Evolutionary conservation across 495 filamentous ascomycete species (phyloP).

Genomic region (Neurospora terricola): DNA sequence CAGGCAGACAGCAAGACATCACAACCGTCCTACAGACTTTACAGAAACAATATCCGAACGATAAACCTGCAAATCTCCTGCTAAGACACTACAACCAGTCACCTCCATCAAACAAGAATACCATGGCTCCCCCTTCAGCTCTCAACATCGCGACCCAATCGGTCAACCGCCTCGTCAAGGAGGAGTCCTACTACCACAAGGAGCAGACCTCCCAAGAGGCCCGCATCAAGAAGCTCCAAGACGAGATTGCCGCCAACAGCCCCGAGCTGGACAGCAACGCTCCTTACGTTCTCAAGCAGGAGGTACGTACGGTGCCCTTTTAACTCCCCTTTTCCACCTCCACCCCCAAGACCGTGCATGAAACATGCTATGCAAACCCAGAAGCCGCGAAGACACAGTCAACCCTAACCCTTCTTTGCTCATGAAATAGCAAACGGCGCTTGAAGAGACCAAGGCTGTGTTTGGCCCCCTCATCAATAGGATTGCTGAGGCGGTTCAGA

Average conservation of each 20-base stretch:
- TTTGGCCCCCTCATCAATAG: slow-evolving; percentile 57
- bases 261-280: slow-evolving; percentile 52
- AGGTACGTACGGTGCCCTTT: slow-evolving; percentile 49
- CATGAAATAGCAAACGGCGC: slow-evolving; percentile 50
- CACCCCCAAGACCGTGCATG: background rate
- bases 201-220: slow-evolving; percentile 64
- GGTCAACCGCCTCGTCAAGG: slow-evolving; percentile 76
- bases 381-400: background rate
- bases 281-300: slow-evolving; percentile 67
- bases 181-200: slow-evolving; percentile 80
- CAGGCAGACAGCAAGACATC: background rate
- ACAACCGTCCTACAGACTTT: background rate
- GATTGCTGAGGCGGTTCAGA: slow-evolving; percentile 55
- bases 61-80: background rate
- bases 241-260: slow-evolving; percentile 30
- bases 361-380: background rate
- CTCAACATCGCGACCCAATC: slow-evolving; percentile 23
- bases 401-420: slow-evolving; percentile 15
- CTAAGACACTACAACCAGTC: background rate
- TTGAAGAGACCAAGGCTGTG: slow-evolving; percentile 75
- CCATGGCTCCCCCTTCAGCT: slow-evolving; percentile 21
- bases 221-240: slow-evolving; percentile 59
- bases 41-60: background rate
- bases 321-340: too few species aligned
- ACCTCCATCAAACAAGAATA: slow-evolving; percentile 1